Conservation (phyloP, 176 grass and related monocot genomes). For the Oryza australiensis region DNA sequence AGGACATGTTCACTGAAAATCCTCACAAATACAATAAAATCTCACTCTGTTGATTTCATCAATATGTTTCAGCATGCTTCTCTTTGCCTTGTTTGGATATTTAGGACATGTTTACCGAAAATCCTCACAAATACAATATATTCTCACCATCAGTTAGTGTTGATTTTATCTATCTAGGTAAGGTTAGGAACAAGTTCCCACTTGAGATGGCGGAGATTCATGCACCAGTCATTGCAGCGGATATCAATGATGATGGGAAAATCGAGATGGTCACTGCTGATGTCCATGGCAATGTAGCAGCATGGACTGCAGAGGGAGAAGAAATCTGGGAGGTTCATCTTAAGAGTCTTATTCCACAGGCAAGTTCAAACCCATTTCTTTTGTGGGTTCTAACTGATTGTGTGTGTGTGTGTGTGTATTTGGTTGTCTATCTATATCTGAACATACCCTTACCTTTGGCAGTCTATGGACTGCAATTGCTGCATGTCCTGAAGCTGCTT, state of each 20-base stretch:
- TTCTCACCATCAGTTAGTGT: neutral
- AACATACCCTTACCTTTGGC: slow-evolving; percentile 4
- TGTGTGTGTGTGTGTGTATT: neutral
- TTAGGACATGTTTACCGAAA: neutral
- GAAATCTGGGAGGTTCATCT: slow-evolving; percentile 98
- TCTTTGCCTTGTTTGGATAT: neutral
- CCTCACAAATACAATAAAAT: slow-evolving; percentile 7
- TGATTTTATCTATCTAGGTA: slow-evolving; percentile 56
- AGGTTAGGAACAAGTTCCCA: slow-evolving; percentile 82
- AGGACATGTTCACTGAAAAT: slow-evolving; percentile 1
- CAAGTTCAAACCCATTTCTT: slow-evolving; percentile 35
- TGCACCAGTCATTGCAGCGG: slow-evolving; percentile 77
- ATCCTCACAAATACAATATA: neutral
- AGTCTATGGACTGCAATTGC: slow-evolving; percentile 18
- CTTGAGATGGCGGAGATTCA: slow-evolving; percentile 97
- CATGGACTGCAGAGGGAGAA: slow-evolving; percentile 87
- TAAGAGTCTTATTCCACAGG: slow-evolving; percentile 92
- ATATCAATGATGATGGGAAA: slow-evolving; percentile 99
- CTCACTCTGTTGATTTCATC: slow-evolving; percentile 1
- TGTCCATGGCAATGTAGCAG: slow-evolving; percentile 92
- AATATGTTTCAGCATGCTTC: slow-evolving; percentile 23
- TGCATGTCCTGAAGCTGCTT: slow-evolving; percentile 6
- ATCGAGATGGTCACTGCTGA: slow-evolving; percentile 88
- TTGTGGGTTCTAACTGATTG: slow-evolving; percentile 16
- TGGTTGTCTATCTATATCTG: slow-evolving; percentile 10